These are phyloP conservation scores for Termitomyces titanicus DNA, from an alignment of 768 basidiomycete species.

Conservation along the genomic window DNA sequence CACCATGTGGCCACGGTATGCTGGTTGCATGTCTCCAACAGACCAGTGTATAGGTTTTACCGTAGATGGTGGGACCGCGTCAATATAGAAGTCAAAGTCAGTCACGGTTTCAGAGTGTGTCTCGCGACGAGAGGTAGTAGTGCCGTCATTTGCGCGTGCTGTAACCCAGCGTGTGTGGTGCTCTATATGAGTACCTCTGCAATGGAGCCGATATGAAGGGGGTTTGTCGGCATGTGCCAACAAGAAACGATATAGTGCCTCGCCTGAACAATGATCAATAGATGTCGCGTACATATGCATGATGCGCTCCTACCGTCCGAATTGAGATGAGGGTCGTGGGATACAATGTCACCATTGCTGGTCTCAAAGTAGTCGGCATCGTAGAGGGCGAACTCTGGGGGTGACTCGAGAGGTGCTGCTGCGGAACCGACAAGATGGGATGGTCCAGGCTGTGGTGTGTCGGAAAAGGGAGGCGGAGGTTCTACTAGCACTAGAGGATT, in stretches of 20 bases:
- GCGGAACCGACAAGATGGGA: not conserved
- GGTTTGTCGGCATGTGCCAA: slow-evolving; percentile 43
- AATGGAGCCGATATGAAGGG: slow-evolving; percentile 41
- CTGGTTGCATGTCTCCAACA: slow-evolving; percentile 52
- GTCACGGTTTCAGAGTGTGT: slow-evolving; percentile 46
- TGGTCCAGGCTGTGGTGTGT: not conserved
- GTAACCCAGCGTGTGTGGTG: slow-evolving; percentile 38
- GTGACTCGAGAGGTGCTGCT: slow-evolving; percentile 23
- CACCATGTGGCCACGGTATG: slow-evolving; percentile 55
- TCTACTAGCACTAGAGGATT: not conserved
- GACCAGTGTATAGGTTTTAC: slow-evolving; percentile 46
- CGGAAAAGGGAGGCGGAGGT: slow-evolving; percentile 12
- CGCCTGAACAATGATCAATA: slow-evolving; percentile 37
- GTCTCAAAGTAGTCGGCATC: slow-evolving; percentile 55
- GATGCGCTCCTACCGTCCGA: slow-evolving; percentile 45
- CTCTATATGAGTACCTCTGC: slow-evolving; percentile 51
- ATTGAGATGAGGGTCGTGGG: slow-evolving; percentile 70
- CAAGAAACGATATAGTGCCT: slow-evolving; percentile 66
- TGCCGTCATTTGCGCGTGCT: slow-evolving; percentile 23
- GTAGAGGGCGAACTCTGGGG: slow-evolving; percentile 62
- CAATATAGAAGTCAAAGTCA: slow-evolving; percentile 64
- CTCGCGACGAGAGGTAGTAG: slow-evolving; percentile 33
- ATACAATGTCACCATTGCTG: slow-evolving; percentile 49
- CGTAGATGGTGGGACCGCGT: slow-evolving; percentile 38
- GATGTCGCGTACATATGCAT: not conserved